These are phyloP conservation scores for Cladosporium sp. DNA, from an alignment of 2,329 filamentous ascomycete genomes.

Conservation along the genomic window DNA sequence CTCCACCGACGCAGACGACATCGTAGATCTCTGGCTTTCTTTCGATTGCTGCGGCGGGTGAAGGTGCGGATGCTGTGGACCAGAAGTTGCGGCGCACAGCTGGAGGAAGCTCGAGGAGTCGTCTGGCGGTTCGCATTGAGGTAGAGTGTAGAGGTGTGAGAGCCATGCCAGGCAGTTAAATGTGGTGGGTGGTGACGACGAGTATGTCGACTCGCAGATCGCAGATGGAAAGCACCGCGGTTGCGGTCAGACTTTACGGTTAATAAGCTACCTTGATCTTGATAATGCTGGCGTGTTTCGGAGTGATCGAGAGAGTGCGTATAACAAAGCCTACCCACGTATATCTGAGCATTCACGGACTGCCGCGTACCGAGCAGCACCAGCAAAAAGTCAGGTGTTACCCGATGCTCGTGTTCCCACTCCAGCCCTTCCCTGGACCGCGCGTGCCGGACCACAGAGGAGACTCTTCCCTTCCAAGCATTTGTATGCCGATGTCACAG, in stretches of 20 bases:
- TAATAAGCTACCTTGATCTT: neutral
- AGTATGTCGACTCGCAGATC: neutral
- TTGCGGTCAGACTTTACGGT: conserved; percentile 1
- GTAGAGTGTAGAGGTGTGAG: neutral
- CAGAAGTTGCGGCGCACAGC: conserved; percentile 32
- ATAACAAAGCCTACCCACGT: neutral
- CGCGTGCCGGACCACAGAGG: conserved; percentile 8
- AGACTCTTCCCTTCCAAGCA: neutral
- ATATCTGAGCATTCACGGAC: neutral
- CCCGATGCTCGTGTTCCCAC: neutral
- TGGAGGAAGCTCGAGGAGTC: conserved; percentile 34
- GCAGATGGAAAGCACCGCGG: neutral
- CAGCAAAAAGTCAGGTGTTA: neutral
- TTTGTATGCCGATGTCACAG: neutral
- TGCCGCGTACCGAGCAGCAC: too few species aligned
- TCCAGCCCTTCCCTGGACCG: neutral
- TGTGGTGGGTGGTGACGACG: neutral
- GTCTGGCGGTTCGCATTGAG: conserved; percentile 22
- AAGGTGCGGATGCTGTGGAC: conserved; percentile 25
- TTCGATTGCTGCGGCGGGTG: conserved; percentile 10
- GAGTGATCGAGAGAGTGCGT: neutral
- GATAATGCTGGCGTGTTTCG: neutral
- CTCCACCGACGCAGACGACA: conserved; percentile 88
- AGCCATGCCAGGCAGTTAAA: neutral
- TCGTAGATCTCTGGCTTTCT: conserved; percentile 76